A percentile compares a stretch with the other conserved stretches of the same genome.
phyloP scores from a whole-genome alignment of 2,329 filamentous ascomycete species.

The Myriangium duriaei region DNA sequence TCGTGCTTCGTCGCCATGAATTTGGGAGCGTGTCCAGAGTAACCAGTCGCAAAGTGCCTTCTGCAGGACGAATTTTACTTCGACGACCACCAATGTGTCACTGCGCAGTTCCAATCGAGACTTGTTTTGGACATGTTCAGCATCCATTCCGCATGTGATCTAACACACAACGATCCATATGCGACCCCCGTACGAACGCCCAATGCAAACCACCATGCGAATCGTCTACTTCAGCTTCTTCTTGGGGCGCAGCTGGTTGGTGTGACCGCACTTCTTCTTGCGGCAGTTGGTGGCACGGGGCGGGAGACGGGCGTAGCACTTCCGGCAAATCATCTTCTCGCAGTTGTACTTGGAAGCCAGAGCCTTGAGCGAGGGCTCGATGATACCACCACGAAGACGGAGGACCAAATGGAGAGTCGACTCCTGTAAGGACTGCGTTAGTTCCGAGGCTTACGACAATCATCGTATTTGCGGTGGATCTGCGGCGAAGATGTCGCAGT shows the following conservation, averaged over 20 bases:
- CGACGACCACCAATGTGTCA: no score
- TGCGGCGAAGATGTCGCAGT: no score
- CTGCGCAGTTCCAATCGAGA: not conserved
- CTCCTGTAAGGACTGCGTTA: conserved; percentile 50
- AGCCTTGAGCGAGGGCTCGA: conserved; percentile 97
- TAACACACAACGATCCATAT: not conserved
- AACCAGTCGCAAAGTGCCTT: no score
- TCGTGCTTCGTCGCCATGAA: no score
- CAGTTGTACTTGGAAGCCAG: conserved; percentile 99
- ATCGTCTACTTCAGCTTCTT: conserved; percentile 95
- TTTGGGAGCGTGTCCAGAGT: no score
- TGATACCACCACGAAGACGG: conserved; percentile 98
- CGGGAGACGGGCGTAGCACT: conserved; percentile 96
- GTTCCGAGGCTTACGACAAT: no score
- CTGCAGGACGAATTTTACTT: no score
- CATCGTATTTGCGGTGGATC: not conserved
- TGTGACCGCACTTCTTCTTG: conserved; percentile 99
- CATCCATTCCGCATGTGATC: not conserved
- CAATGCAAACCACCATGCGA: conserved; percentile 19
- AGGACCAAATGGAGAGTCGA: conserved; percentile 97
- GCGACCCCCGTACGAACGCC: conserved; percentile 13
- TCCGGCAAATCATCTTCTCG: conserved; percentile 99
- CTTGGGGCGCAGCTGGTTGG: conserved; percentile 99
- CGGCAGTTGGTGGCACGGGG: conserved; percentile 99
- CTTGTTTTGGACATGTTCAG: not conserved